A percentile compares a stretch with the other conserved stretches of the same genome.
Conservation (phyloP, 495 filamentous ascomycete species). For the Aspergillus avenaceus region DNA sequence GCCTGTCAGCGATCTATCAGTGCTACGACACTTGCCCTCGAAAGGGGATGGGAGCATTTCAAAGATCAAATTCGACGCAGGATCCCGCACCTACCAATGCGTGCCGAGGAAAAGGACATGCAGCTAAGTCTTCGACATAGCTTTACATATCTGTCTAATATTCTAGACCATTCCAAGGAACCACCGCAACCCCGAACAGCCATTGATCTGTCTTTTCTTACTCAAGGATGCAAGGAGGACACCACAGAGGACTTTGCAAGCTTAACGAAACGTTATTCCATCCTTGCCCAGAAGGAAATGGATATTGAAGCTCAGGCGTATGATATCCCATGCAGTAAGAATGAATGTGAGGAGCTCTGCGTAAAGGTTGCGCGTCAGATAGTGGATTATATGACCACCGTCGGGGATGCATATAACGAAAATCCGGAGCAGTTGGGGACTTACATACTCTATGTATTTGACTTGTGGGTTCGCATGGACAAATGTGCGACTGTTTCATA, state of each 20-base stretch:
- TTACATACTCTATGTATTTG: constrained; percentile 53
- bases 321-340: background rate
- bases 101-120: constrained; percentile 23
- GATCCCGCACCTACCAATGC: constrained; percentile 35
- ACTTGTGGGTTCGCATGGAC: constrained; percentile 59
- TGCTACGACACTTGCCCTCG: constrained; percentile 7
- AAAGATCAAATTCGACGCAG: constrained; percentile 22
- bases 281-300: constrained; percentile 23
- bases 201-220: constrained; percentile 4
- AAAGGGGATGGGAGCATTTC: constrained; percentile 23
- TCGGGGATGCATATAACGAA: constrained; percentile 36
- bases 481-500: constrained; percentile 34
- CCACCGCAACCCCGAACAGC: background rate
- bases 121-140: constrained; percentile 44
- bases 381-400: constrained; percentile 22
- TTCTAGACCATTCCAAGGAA: constrained; percentile 10
- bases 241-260: constrained; percentile 13
- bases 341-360: constrained; percentile 20
- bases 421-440: constrained; percentile 47
- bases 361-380: constrained; percentile 32
- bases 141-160: constrained; percentile 27
- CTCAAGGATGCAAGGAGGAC: background rate
- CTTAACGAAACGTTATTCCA: constrained; percentile 22
- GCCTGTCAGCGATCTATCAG: constrained; percentile 25
- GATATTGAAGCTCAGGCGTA: constrained; percentile 10